Conservation (phyloP, 164 flowering plant genomes). For the Vitis cinerea region DNA sequence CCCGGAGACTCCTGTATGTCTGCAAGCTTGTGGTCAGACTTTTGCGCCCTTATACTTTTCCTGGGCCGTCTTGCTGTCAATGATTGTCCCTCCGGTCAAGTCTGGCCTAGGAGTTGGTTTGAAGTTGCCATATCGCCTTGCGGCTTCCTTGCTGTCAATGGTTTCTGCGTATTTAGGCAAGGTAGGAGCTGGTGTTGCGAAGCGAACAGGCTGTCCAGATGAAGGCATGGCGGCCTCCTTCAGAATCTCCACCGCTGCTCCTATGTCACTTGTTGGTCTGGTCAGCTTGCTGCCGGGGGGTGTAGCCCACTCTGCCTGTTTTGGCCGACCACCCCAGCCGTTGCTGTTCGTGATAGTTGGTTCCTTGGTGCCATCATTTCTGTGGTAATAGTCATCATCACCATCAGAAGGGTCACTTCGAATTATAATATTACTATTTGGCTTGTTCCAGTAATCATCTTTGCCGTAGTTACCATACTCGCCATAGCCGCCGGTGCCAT, state of each 20-base stretch:
- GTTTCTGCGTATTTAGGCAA: not conserved
- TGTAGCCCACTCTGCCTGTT: constrained; percentile 19
- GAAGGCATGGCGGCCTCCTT: constrained; percentile 13
- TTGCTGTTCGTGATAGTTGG: constrained; percentile 14
- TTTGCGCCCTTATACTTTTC: constrained; percentile 11
- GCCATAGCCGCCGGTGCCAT: constrained; percentile 8
- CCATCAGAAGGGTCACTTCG: not conserved
- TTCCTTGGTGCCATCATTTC: not conserved
- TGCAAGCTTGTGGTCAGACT: constrained; percentile 4
- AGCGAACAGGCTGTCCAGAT: not conserved
- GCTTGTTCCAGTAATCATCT: constrained; percentile 10
- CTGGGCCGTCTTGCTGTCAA: constrained; percentile 23
- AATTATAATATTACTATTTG: not conserved
- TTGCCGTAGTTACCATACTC: constrained; percentile 7
- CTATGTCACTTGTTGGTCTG: constrained; percentile 23
- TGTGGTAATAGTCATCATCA: constrained; percentile 5
- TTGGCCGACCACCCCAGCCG: constrained; percentile 27
- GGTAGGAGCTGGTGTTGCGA: too few relatives aligned
- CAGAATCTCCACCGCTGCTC: constrained; percentile 13
- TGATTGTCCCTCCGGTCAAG: constrained; percentile 4
- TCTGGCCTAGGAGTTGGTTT: not conserved
- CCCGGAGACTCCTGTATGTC: too few relatives aligned
- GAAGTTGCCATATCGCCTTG: constrained; percentile 19
- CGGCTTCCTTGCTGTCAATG: constrained; percentile 25
- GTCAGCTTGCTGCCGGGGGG: constrained; percentile 18